Conservation (phyloP, 2,329 filamentous ascomycete genomes). For the Hypoxylon rubiginosum region DNA sequence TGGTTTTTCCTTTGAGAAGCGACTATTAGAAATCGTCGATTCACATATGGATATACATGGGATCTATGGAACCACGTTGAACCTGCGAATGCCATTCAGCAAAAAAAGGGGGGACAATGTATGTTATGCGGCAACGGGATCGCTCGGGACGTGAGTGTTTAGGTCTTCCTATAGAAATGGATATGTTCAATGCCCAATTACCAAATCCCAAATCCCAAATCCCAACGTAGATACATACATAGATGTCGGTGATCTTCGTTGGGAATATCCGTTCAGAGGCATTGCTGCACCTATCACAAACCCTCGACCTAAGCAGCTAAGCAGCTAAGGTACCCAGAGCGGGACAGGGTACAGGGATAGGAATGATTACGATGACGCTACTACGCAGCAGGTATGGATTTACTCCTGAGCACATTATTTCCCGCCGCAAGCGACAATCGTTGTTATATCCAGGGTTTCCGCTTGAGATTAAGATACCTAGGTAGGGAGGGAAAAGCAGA, state of each 20-base stretch:
- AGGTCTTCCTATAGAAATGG: constrained; percentile 7
- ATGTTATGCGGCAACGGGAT: constrained; percentile 21
- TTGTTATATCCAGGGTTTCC: constrained; percentile 10
- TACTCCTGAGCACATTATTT: constrained; percentile 30
- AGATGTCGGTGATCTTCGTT: constrained; percentile 34
- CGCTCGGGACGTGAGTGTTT: constrained; percentile 17
- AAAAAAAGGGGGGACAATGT: constrained; percentile 11
- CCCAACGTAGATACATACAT: constrained; percentile 18
- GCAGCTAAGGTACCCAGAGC: constrained; percentile 22
- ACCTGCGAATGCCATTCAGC: constrained; percentile 24
- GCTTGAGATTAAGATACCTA: background rate
- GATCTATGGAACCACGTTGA: constrained; percentile 41
- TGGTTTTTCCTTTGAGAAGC: constrained; percentile 28
- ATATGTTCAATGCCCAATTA: constrained; percentile 5
- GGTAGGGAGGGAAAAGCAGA: background rate
- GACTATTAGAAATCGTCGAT: constrained; percentile 27
- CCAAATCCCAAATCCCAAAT: constrained; percentile 30
- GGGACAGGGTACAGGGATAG: constrained; percentile 38
- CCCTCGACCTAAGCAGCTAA: too few species aligned
- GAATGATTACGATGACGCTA: constrained; percentile 32
- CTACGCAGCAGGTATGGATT: constrained; percentile 26
- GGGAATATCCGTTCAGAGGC: constrained; percentile 25
- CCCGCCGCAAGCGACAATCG: constrained; percentile 39
- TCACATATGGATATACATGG: constrained; percentile 29
- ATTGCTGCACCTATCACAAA: constrained; percentile 36